Evolutionary conservation across 225 moss, liverwort and hornwort species (phyloP).

Genomic region (Antitrichia curtipendula): DNA sequence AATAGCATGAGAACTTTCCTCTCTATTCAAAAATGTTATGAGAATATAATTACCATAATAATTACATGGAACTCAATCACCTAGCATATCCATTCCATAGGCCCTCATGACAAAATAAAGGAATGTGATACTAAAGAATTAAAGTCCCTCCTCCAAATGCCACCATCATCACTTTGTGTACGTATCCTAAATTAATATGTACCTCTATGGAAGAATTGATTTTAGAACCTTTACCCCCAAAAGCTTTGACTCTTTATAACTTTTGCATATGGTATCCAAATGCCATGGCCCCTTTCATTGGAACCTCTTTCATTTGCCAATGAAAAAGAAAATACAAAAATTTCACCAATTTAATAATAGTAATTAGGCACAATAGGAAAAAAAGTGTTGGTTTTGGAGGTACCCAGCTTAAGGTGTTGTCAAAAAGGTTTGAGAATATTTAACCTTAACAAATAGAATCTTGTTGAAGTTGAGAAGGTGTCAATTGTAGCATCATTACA

Average conservation of each 20-base stretch:
- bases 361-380: not conserved
- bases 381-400: no score
- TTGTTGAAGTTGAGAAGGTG: not conserved
- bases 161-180: fast-evolving
- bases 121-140: not conserved
- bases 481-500: not conserved
- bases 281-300: fast-evolving
- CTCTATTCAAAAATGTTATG: not conserved
- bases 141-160: fast-evolving
- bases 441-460: not conserved
- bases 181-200: not conserved
- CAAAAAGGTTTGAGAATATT: not conserved
- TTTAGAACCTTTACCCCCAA: not conserved
- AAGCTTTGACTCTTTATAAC: not conserved
- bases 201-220: not conserved
- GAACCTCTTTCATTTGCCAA: not conserved
- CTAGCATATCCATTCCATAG: not conserved
- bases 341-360: fast-evolving
- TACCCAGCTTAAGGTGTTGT: no score
- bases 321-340: not conserved
- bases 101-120: not conserved
- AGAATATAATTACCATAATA: not conserved
- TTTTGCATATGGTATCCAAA: fast-evolving
- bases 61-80: not conserved
- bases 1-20: not conserved